phyloP scores from a whole-genome alignment of 208 protist genomes.

The Trichomonas tenax region DNA sequence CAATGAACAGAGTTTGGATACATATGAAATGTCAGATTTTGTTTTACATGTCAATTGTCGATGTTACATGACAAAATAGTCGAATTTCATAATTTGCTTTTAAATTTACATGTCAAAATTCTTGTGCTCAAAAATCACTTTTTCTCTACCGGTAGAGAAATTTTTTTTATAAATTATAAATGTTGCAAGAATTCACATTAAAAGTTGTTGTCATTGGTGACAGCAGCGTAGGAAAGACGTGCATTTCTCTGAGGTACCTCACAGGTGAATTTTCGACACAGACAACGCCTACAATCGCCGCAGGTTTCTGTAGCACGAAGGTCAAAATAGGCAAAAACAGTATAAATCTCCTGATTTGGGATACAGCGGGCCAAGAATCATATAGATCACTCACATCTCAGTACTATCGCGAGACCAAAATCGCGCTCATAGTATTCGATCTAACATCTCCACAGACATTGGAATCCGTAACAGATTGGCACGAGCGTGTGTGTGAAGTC shows the following conservation, averaged over 20 bases:
- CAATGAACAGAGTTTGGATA: no score
- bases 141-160: no score
- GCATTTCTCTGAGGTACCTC: background rate
- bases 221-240: background rate
- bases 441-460: background rate
- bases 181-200: no score
- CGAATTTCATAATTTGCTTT: no score
- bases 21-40: no score
- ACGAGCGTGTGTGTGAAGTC: background rate
- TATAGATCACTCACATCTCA: background rate
- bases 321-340: background rate
- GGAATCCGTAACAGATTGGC: background rate
- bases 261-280: background rate
- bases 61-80: no score
- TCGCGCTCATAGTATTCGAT: background rate
- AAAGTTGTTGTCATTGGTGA: background rate
- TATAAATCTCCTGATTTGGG: background rate
- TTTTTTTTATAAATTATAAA: no score
- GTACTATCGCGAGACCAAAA: background rate
- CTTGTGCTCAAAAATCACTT: no score
- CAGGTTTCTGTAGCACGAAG: background rate
- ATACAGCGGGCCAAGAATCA: background rate
- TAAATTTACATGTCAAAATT: no score
- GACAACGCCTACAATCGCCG: background rate
- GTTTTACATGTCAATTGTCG: no score